Percentiles rank a stretch among this genome's conserved stretches.
These are phyloP conservation scores for Mycosphaerella arachidis DNA, from an alignment of 2,329 filamentous ascomycete genomes.

Conservation along the genomic window DNA sequence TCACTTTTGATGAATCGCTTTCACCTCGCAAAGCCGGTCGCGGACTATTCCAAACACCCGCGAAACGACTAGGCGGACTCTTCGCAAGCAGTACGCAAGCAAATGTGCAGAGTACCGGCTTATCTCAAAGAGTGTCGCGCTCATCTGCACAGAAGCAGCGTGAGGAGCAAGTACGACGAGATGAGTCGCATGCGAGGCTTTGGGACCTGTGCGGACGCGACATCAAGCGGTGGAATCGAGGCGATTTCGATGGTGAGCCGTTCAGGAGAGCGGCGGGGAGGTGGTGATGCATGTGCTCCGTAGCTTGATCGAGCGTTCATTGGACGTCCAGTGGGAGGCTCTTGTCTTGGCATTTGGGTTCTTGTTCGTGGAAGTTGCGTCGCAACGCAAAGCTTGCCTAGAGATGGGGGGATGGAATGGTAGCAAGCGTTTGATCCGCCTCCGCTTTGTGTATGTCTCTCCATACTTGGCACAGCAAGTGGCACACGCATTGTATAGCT, in stretches of 20 bases:
- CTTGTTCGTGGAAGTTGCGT: neutral
- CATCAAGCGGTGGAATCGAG: conserved; percentile 32
- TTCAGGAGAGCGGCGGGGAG: conserved; percentile 29
- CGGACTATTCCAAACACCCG: conserved; percentile 14
- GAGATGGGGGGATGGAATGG: neutral
- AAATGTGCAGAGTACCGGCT: conserved; percentile 1
- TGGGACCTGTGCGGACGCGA: conserved; percentile 32
- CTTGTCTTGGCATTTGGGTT: neutral
- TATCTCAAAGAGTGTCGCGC: conserved; percentile 14
- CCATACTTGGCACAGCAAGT: neutral
- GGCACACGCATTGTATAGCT: neutral
- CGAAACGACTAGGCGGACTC: conserved; percentile 3
- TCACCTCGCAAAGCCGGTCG: conserved; percentile 24
- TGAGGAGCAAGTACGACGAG: conserved; percentile 13
- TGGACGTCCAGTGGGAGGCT: neutral
- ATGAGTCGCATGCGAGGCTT: conserved; percentile 24
- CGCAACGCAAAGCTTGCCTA: neutral
- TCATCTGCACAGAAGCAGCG: conserved; percentile 16
- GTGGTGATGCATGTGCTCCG: conserved; percentile 22
- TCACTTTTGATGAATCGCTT: conserved; percentile 14
- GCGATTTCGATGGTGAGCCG: conserved; percentile 31
- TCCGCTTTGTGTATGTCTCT: neutral
- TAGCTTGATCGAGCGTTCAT: neutral
- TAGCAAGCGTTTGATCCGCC: neutral
- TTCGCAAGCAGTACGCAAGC: conserved; percentile 4